Evolutionary conservation across 108 stramenopile genomes (phyloP), one percentile per base, ranked within the genome.

Genomic region (Cyclotella sp.): DNA sequence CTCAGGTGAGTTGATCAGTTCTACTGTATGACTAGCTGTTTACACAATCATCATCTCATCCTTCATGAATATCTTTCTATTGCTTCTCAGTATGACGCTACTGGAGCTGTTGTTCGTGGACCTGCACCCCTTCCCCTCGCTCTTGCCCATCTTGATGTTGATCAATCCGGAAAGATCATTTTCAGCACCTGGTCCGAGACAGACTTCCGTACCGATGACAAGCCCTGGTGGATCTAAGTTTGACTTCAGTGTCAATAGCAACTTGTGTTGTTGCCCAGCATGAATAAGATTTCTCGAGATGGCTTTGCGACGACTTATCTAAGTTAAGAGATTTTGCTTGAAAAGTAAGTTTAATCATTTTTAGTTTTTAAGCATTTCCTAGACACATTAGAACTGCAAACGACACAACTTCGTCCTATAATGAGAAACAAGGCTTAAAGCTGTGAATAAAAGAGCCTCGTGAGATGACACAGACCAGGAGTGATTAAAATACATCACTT

Each of bases 51-150:
- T 64, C 6, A 22, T 22, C 63, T 45, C 63, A 62, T 14, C 29
- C 6, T 34, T 34, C 4, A 34, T 34, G 34, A 2, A 2, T 30
- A 14, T 39, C 11, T 59, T 13, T 62, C 41, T 24, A 12, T 39
- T 40, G 1, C 40, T 34, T 55, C 28, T 18, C 92, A 98, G 85
- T 98, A 98, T 84, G 92, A 95, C 74, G 85, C 87, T 24, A 89
- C 88, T 68, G 98, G 98, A 57, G 87, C 91, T 77, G 98, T 98
- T 64, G 93, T 98, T 61, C 95, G 98, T 82, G 98, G 98, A 79
- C 98, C 98, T 49, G 98, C 98, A 59, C 95, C 95, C 67, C 91
- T 96, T 83, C 96, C 96, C 57, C 95, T 98, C 53, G 97, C 97
- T 29, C 90, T 98, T 51, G 98, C 98, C 55, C 96, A 97, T 84